Evolutionary conservation across 768 basidiomycete genomes (phyloP).

Genomic region (Royoungia palumana): DNA sequence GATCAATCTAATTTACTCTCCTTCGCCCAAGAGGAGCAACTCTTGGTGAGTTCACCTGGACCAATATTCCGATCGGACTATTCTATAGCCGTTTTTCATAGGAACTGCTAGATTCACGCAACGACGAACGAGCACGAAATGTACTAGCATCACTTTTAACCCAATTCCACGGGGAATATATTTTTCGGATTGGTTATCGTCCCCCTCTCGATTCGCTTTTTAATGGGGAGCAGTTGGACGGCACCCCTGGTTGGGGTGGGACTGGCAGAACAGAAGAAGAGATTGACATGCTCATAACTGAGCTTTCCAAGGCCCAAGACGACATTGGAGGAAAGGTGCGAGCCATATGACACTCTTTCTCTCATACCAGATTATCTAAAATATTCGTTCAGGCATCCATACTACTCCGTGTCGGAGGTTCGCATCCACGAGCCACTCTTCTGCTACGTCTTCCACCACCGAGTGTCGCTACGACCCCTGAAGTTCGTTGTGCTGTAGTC

Average conservation of each 20-base stretch:
- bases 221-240: slow-evolving; percentile 44
- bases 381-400: slow-evolving; percentile 46
- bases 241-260: slow-evolving; percentile 55
- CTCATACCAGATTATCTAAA: neutral
- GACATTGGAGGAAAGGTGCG: slow-evolving; percentile 79
- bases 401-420: slow-evolving; percentile 45
- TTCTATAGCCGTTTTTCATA: neutral
- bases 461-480: slow-evolving; percentile 74
- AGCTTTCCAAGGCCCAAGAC: slow-evolving; percentile 52
- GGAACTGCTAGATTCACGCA: slow-evolving; percentile 44
- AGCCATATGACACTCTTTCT: neutral
- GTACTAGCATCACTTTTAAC: slow-evolving; percentile 65
- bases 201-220: slow-evolving; percentile 59
- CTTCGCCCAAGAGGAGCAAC: slow-evolving; percentile 16
- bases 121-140: slow-evolving; percentile 59
- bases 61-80: neutral
- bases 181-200: slow-evolving; percentile 67
- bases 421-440: slow-evolving; percentile 54
- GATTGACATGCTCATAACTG: slow-evolving; percentile 43
- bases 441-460: slow-evolving; percentile 74
- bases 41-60: slow-evolving; percentile 11
- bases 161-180: slow-evolving; percentile 66
- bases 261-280: slow-evolving; percentile 48
- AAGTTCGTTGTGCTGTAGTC: slow-evolving; percentile 93
- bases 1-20: slow-evolving; percentile 3